phyloP scores from a whole-genome alignment of 805 yeast genomes.

The Schwanniomyces sp. region DNA sequence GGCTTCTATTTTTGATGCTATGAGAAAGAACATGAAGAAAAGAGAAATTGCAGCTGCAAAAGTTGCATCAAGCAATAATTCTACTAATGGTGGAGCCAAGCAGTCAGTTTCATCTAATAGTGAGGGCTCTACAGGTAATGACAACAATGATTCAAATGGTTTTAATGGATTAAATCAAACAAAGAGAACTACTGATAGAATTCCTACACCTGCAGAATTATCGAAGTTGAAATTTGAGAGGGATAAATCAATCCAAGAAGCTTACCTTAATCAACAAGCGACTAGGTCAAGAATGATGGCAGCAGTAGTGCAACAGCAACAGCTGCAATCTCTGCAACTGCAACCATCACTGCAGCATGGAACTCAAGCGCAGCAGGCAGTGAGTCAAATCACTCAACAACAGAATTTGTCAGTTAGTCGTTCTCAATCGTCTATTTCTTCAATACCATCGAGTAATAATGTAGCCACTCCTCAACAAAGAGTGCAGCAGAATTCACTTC shows the following conservation, averaged over 20 bases:
- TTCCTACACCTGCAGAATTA: conserved; percentile 76
- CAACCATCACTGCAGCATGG: not conserved
- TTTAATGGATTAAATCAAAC: conserved; percentile 33
- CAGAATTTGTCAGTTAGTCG: conserved; percentile 2
- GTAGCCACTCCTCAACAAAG: conserved; percentile 4
- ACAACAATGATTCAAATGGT: not conserved
- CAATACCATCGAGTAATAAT: conserved; percentile 1
- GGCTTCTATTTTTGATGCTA: conserved; percentile 97
- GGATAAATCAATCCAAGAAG: conserved; percentile 82
- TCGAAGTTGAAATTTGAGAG: conserved; percentile 81
- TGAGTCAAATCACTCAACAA: not conserved
- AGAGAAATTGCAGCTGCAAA: conserved; percentile 64
- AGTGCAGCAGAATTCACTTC: not conserved
- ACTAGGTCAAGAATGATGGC: conserved; percentile 43
- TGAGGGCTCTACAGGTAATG: conserved; percentile 2
- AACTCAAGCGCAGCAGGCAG: conserved; percentile 4
- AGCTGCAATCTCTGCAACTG: conserved; percentile 10
- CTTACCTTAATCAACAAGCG: conserved; percentile 51
- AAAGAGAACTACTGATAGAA: conserved; percentile 41
- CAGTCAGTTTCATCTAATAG: conserved; percentile 8
- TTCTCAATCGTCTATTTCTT: not conserved
- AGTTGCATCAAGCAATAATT: conserved; percentile 17
- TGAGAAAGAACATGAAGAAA: conserved; percentile 85
- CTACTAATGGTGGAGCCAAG: conserved; percentile 2
- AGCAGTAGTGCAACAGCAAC: conserved; percentile 39